Percentiles rank a stretch among this genome's conserved stretches.
phyloP scores from a whole-genome alignment of 164 flowering plant species.

The Tetracentron sinense region DNA sequence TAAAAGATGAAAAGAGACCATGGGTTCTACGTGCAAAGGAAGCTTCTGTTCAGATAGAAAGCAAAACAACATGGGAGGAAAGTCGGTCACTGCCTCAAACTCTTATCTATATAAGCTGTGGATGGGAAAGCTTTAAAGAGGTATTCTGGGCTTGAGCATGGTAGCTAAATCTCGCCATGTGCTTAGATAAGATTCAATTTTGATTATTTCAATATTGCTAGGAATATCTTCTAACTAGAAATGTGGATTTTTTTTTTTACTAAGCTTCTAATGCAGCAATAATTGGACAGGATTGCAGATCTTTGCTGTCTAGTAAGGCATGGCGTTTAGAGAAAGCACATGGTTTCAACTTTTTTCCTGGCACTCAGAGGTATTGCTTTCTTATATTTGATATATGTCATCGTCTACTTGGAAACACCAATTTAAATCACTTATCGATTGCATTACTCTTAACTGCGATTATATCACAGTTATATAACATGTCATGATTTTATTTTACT shows the following conservation, averaged over 20 bases:
- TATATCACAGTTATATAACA: too few relatives aligned
- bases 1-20: conserved; percentile 84
- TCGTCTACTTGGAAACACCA: background rate
- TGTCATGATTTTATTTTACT: too few relatives aligned
- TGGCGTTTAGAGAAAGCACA: conserved; percentile 91
- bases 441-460: too few relatives aligned
- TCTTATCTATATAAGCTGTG: conserved; percentile 91
- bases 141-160: conserved; percentile 29
- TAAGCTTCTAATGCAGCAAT: conserved; percentile 10
- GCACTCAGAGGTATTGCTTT: conserved; percentile 68
- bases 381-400: background rate
- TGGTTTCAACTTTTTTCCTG: conserved; percentile 92
- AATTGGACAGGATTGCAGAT: conserved; percentile 68
- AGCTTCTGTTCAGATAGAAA: conserved; percentile 50
- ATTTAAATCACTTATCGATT: too few relatives aligned
- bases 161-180: background rate
- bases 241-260: background rate
- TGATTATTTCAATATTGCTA: background rate
- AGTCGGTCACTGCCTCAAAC: conserved; percentile 58
- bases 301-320: conserved; percentile 57
- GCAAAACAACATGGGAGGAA: conserved; percentile 38
- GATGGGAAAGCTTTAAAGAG: conserved; percentile 98
- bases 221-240: background rate
- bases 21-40: conserved; percentile 87
- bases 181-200: background rate